Base-by-base conservation (phyloP, 2,329 filamentous ascomycete genomes). In the Trichoderma koningiopsis region DNA sequence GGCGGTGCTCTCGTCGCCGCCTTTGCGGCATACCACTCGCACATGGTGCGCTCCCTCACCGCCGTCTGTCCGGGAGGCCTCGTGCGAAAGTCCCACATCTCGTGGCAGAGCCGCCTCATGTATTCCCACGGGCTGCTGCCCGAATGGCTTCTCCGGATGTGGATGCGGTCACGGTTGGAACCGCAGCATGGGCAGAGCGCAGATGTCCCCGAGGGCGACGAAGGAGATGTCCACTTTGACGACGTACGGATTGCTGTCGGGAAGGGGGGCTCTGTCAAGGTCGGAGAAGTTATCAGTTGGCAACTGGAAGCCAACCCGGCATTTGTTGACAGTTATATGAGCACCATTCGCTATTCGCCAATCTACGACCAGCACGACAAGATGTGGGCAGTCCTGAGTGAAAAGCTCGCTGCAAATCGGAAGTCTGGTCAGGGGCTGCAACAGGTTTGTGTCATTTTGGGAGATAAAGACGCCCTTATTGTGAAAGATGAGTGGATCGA, bases 1-100 rank as follows among this genome's bases (percentile, higher is more conserved):
- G 93, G 93, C 57, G 93, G 93, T 43, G 91, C 90, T 16, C 86
- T 96, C 52, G 85, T 87, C 1, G 89, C 88, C 11, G 84, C 88
- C 24, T 95, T 96, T 76, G 86, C 91, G 1, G 85, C 86, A 1
- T 88, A 88, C 75, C 92, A 93, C 75, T 88, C 91, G 0, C 79
- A 87, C 47, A 81, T 91, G 52, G 80, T 95, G 14, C 83, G 84
- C 7, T 88, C 86, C 5, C 81, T 94, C 19, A 83, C 89, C 5
- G 84, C 94, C 22, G 79, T 95, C 49, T 90, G 91, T 0, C 89
- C 91, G 0, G 83, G 87, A 3, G 92, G 92, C 0, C 81, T 95
- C 14, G 83, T 95, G 60, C 85, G 91, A n/a, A 79, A 81, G 5
- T 81, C 82, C 16, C 88, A 91, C 74, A 84, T 93, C 68, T 85